phyloP scores from a whole-genome alignment of 2,329 filamentous ascomycete genomes.

The Fusarium subtropicale region DNA sequence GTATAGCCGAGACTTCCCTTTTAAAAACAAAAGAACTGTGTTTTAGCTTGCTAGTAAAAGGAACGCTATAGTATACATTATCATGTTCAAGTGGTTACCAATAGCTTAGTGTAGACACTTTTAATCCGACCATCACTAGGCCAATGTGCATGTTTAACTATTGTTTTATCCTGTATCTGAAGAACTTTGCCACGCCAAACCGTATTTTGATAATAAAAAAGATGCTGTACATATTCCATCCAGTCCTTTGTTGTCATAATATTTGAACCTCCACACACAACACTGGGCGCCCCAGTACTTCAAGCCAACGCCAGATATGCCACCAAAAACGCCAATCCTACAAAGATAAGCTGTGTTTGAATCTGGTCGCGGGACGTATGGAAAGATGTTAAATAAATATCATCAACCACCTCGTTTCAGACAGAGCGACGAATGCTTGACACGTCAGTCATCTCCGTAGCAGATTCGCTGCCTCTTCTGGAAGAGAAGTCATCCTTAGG shows the following conservation, averaged over 20 bases:
- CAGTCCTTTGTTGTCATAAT: neutral
- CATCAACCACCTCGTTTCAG: neutral
- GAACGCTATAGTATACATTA: neutral
- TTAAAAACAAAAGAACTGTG: neutral
- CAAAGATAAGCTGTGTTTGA: neutral
- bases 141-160: neutral
- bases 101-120: neutral
- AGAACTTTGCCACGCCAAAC: neutral
- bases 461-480: conserved; percentile 54
- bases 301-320: conserved; percentile 23
- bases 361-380: neutral
- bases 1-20: neutral
- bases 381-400: neutral
- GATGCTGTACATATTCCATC: neutral
- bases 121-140: no score
- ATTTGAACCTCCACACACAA: conserved; percentile 2
- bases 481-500: conserved; percentile 47
- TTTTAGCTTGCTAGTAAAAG: neutral
- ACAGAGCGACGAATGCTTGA: conserved; percentile 38
- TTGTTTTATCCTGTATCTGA: neutral
- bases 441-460: conserved; percentile 53
- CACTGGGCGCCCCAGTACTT: neutral
- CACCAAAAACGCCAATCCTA: conserved; percentile 18
- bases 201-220: neutral
- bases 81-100: neutral